phyloP scores from a whole-genome alignment of 2,329 filamentous ascomycete species.

The Cordyceps fumosorosea region DNA sequence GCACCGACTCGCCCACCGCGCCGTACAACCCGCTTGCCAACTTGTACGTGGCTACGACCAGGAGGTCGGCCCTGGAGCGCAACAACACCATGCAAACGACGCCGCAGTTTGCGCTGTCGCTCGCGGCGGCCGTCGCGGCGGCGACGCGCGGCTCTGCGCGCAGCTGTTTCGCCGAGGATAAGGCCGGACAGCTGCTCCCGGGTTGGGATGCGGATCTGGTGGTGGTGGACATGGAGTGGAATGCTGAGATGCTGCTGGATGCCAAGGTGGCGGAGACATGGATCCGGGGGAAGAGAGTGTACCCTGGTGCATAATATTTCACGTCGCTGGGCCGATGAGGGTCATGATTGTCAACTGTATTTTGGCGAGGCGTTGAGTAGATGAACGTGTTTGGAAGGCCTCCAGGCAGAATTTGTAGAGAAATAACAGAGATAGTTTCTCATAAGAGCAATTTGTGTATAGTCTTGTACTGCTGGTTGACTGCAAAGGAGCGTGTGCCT shows the following conservation, averaged over 20 bases:
- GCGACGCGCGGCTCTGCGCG: constrained; percentile 45
- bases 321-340: not conserved
- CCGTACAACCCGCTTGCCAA: constrained; percentile 49
- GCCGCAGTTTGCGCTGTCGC: constrained; percentile 39
- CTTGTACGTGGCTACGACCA: constrained; percentile 51
- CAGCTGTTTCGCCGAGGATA: constrained; percentile 44
- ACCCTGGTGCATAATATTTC: not conserved
- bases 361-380: not conserved
- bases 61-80: constrained; percentile 40
- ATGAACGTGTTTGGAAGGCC: not conserved
- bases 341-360: not conserved
- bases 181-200: constrained; percentile 40
- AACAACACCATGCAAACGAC: constrained; percentile 34
- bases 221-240: constrained; percentile 40
- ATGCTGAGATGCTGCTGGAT: constrained; percentile 37
- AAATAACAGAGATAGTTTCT: not conserved
- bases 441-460: not conserved
- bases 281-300: constrained; percentile 39
- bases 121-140: constrained; percentile 43
- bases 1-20: constrained; percentile 54
- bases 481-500: not conserved
- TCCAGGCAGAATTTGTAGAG: not conserved
- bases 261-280: constrained; percentile 46
- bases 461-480: not conserved
- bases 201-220: constrained; percentile 51